Conservation (phyloP, 2,329 filamentous ascomycete genomes). For the Pseudogymnoascus sp. region DNA sequence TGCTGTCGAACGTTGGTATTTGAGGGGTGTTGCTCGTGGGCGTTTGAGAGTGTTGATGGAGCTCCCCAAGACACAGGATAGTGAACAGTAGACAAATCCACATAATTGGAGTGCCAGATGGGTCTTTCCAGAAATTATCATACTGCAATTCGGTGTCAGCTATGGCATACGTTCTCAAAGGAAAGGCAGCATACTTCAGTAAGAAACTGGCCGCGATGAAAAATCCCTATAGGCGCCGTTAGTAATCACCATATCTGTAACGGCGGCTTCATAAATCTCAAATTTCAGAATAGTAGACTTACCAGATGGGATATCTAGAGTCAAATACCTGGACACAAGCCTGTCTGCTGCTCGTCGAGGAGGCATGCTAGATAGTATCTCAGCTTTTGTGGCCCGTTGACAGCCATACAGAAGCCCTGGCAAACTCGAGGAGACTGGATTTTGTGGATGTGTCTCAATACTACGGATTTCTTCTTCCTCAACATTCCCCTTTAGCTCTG, state of each 20-base stretch:
- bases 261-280: conserved; percentile 14
- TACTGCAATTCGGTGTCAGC: conserved; percentile 25
- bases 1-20: conserved; percentile 24
- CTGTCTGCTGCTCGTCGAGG: conserved; percentile 25
- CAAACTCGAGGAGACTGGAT: conserved; percentile 19
- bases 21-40: conserved; percentile 13
- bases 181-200: conserved; percentile 23
- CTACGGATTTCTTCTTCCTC: not conserved
- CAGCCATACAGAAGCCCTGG: conserved; percentile 25
- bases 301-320: conserved; percentile 22
- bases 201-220: conserved; percentile 26
- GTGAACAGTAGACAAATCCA: conserved; percentile 24
- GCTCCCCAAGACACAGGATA: conserved; percentile 22
- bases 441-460: conserved; percentile 17
- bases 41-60: not conserved
- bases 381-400: conserved; percentile 24
- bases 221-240: conserved; percentile 23
- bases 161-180: conserved; percentile 6
- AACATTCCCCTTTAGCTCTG: conserved; percentile 20
- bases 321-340: conserved; percentile 24
- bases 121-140: conserved; percentile 26
- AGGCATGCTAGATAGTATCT: conserved; percentile 27
- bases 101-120: conserved; percentile 18
- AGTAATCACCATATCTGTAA: conserved; percentile 15
- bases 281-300: conserved; percentile 21